Base-by-base conservation (phyloP, 352 stramenopile species). In the Halophytophthora batemanensis region DNA sequence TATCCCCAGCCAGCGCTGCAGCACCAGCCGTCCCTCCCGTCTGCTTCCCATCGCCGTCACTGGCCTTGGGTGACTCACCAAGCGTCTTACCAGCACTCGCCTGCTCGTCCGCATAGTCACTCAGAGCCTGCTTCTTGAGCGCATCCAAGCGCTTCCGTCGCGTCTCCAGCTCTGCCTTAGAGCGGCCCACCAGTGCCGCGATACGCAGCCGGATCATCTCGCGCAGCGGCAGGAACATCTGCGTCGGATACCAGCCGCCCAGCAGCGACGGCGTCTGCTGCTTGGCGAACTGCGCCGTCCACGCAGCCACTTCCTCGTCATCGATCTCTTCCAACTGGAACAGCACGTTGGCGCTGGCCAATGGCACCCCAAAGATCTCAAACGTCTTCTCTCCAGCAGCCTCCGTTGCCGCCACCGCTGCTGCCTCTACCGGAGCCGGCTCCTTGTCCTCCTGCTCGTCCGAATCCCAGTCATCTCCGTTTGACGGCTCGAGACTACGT, bases 131-230 rank as follows among this genome's bases (percentile, higher is more conserved):
- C 53, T 86, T 88, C 71, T 90, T 87, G 6, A 90, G 58, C n/a
- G 50, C 61, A 21, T 89, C 77, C 10, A 93, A 81, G 1, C 74
- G 77, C 37, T 86, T 85, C 8, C 77, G 57, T 17, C 79, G 64
- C 43, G 75, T 77, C 11, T 83, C 75, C 6, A 93, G 60, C 25
- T 93, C 82, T 0, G 69, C 77, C 35, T 81, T 80, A 13, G 82
- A 86, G 7, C 82, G 79, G 8, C 78, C 77, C 0, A 92, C 81
- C 6, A 90, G 66, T 17, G 78, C 66, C 6, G 80, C 82, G 29
- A 93, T 90, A 28, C 79, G 82, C 50, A 77, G 65, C 14, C 80
- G 72, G 36, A 93, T 78, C 33, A 90, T 88, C 53, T 93, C 82
- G 12, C 82, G 82, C 37, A 93, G 53, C 7, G 75, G 72, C 44